phyloP scores from a whole-genome alignment of 768 basidiomycete genomes.

The Vararia minispora region DNA sequence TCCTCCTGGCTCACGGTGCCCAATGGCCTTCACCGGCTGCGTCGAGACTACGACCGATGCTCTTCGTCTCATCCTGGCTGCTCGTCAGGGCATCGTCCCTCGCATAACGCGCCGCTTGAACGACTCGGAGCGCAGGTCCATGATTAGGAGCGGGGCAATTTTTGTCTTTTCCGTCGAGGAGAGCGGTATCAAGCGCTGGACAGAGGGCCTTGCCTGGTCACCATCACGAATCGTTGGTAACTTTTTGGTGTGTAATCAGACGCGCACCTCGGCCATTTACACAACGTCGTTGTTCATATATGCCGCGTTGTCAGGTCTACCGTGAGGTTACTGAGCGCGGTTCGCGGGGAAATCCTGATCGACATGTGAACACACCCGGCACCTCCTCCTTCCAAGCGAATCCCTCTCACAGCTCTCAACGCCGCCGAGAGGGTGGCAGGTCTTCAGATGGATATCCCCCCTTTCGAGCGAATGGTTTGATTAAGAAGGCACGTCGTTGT shows the following conservation, averaged over 20 bases:
- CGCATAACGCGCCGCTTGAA: slow-evolving; percentile 77
- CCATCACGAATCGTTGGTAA: slow-evolving; percentile 79
- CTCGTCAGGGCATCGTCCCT: slow-evolving; percentile 67
- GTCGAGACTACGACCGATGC: slow-evolving; percentile 77
- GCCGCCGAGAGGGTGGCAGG: slow-evolving; percentile 7
- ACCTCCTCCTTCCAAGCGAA: slow-evolving; percentile 12
- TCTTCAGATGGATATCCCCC: slow-evolving; percentile 3
- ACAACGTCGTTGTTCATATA: slow-evolving; percentile 3
- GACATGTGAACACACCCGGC: slow-evolving; percentile 6
- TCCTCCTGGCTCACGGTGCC: too few relatives aligned
- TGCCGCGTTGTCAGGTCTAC: slow-evolving; percentile 44
- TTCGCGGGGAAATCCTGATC: slow-evolving; percentile 8
- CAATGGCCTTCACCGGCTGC: slow-evolving; percentile 73
- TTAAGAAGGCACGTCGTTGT: slow-evolving; percentile 66
- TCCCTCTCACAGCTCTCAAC: slow-evolving; percentile 7
- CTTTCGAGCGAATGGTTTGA: slow-evolving; percentile 41
- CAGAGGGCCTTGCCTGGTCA: slow-evolving; percentile 69
- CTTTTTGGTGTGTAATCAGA: slow-evolving; percentile 48
- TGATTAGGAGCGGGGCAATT: slow-evolving; percentile 50
- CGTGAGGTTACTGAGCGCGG: slow-evolving; percentile 67
- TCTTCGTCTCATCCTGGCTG: slow-evolving; percentile 74
- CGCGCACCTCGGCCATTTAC: not conserved
- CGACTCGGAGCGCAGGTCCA: slow-evolving; percentile 56
- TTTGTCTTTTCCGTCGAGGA: slow-evolving; percentile 87
- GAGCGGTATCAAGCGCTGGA: slow-evolving; percentile 84